Base-by-base conservation (phyloP, 176 grass and related monocot species). In the Canna indica region DNA sequence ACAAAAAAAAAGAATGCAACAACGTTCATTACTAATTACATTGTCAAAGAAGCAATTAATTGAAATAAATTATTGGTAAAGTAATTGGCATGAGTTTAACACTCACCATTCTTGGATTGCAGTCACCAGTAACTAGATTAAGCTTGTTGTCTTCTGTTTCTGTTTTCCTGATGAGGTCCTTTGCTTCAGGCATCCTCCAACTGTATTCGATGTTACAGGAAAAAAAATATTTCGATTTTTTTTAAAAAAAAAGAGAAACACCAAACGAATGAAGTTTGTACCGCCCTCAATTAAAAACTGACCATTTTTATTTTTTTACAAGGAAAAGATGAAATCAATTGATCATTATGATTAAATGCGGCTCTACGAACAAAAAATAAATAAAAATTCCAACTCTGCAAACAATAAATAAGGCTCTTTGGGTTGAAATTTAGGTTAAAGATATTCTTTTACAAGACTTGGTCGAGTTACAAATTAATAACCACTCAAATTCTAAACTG, bases 151-250 rank as follows among this genome's bases (percentile, higher is more conserved):
- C 38, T 44, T 73, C 71, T 59, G 71, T 42, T 73, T 45, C 74
- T 25, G 44, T 53, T 50, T 28, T 38, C 46, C 60, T 52, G 57
- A 76, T 35, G 12, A 69, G 27, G 38, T 69, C 75, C 35, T 69
- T 77, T 22, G 75, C n/a, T 77, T 77, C 75, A 24, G 75, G 75
- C 75, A 77, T 59, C 15, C 20, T 69, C 75, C 75, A 77, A 52
- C 67, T 77, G 36, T 26, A 53, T 52, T 22, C 30, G 27, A 16
- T 14, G 59, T 32, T 16, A 44, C 13, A 4, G 8, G 8, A 39
- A 39, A 39, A 39, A 44, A 44, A 54, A 54, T n/a, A 54, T n/a
- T 54, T n/a, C 17, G 8, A 24, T 2, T 54, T 54, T 22, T 54
- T 54, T 18, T 7, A 54, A n/a, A n/a, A 1, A 17, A 24, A 44